phyloP scores from a whole-genome alignment of 2,329 filamentous ascomycete species.

The Stagonosporopsis rhizophila region DNA sequence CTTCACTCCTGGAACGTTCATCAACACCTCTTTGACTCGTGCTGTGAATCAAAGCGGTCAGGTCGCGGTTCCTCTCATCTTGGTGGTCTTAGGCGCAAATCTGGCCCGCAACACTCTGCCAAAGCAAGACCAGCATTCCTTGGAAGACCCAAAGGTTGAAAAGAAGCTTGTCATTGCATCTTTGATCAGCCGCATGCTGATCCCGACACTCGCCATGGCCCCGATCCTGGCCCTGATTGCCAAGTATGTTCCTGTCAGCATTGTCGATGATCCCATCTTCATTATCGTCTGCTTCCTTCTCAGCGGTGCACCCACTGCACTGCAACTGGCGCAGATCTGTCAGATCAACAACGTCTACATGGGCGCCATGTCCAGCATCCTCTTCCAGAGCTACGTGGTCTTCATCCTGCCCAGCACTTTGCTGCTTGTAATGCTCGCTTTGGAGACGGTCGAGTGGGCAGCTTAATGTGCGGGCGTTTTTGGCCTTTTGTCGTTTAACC shows the following conservation, averaged over 20 bases:
- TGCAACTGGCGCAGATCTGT: constrained; percentile 97
- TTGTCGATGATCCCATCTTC: constrained; percentile 97
- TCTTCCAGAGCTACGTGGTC: constrained; percentile 97
- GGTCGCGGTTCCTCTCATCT: constrained; percentile 91
- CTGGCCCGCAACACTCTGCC: constrained; percentile 89
- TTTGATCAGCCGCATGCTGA: constrained; percentile 86
- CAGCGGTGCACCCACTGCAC: constrained; percentile 87
- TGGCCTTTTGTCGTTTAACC: neutral
- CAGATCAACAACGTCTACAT: constrained; percentile 98
- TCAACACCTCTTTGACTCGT: constrained; percentile 90
- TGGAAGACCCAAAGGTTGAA: constrained; percentile 72
- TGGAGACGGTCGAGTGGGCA: constrained; percentile 96
- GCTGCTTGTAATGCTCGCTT: constrained; percentile 76
- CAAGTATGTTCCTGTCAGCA: constrained; percentile 90
- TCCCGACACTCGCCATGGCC: constrained; percentile 91
- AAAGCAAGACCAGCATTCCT: constrained; percentile 67
- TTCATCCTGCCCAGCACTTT: constrained; percentile 97
- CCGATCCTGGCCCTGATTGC: constrained; percentile 85
- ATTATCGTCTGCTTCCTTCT: constrained; percentile 97
- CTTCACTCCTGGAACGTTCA: constrained; percentile 86
- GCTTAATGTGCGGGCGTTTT: constrained; percentile 8
- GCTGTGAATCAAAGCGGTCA: constrained; percentile 85
- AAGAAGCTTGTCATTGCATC: constrained; percentile 85
- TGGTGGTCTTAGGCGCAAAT: constrained; percentile 95
- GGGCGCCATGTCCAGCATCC: constrained; percentile 86